Evolutionary conservation across 164 flowering plant species (phyloP).

Genomic region (Cinnamomum micranthum): DNA sequence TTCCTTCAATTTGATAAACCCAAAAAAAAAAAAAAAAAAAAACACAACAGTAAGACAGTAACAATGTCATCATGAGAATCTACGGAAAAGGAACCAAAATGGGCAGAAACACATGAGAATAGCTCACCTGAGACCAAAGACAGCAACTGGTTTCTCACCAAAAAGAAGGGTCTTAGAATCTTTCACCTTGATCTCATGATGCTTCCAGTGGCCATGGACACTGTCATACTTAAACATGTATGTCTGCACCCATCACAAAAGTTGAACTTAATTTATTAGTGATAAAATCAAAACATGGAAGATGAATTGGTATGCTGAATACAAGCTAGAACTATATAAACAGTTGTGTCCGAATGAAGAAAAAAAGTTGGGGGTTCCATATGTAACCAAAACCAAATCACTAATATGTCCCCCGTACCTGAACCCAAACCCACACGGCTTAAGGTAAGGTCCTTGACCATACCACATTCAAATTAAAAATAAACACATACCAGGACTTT

Average conservation of each 20-base stretch:
- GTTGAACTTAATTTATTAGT: too few species aligned
- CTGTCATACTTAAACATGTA: constrained; percentile 92
- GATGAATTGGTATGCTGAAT: too few species aligned
- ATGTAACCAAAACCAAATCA: too few species aligned
- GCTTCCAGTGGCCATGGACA: constrained; percentile 87
- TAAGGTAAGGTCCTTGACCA: too few species aligned
- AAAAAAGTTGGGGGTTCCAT: not conserved
- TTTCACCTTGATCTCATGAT: constrained; percentile 58
- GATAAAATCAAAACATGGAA: not conserved
- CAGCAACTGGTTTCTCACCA: constrained; percentile 67
- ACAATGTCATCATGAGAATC: not conserved
- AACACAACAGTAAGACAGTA: not conserved
- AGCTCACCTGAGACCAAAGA: constrained; percentile 63
- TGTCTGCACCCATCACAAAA: constrained; percentile 35
- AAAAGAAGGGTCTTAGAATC: constrained; percentile 82
- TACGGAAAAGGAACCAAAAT: not conserved
- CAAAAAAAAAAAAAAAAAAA: not conserved
- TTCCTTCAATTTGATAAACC: constrained; percentile 21
- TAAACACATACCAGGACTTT: too few species aligned
- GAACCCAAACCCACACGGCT: too few species aligned
- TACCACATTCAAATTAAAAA: too few species aligned
- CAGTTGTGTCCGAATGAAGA: not conserved
- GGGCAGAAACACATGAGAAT: not conserved
- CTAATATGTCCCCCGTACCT: too few species aligned
- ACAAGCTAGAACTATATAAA: not conserved